phyloP scores from a whole-genome alignment of 441 rosid species.

The Codiaeum variegatum region DNA sequence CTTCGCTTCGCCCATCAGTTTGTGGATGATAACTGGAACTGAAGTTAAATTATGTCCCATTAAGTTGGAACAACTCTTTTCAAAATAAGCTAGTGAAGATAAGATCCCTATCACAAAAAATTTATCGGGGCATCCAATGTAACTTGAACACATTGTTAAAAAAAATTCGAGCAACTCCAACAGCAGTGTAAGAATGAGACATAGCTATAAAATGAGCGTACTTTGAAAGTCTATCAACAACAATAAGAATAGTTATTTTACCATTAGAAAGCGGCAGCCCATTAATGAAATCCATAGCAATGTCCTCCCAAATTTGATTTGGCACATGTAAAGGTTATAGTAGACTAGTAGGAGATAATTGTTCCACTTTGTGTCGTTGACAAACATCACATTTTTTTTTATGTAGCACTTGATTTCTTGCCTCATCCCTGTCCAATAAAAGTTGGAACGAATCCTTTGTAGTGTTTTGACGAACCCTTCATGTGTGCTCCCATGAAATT shows the following conservation, averaged over 20 bases:
- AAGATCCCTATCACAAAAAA: neutral
- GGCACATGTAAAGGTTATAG: neutral
- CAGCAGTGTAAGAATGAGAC: neutral
- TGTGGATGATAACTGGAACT: neutral
- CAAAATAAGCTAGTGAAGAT: neutral
- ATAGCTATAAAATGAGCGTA: neutral
- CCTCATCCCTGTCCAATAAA: neutral
- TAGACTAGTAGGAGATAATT: neutral
- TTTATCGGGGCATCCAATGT: neutral
- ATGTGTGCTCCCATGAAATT: neutral
- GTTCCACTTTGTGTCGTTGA: neutral
- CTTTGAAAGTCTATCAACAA: neutral
- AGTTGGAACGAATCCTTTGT: neutral
- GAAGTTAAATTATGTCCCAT: neutral
- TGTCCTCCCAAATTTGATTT: neutral
- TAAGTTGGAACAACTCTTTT: neutral
- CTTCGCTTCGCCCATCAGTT: neutral
- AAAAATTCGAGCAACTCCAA: neutral
- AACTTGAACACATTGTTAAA: neutral
- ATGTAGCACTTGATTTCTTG: too few species aligned
- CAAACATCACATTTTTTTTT: too few species aligned
- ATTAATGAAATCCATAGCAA: neutral
- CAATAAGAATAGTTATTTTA: neutral
- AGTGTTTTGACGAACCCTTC: neutral
- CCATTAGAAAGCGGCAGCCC: neutral